Evolutionary conservation across 805 yeast species (phyloP), one percentile per base, ranked within the genome.

Genomic region (Nadsonia fulvescens): DNA sequence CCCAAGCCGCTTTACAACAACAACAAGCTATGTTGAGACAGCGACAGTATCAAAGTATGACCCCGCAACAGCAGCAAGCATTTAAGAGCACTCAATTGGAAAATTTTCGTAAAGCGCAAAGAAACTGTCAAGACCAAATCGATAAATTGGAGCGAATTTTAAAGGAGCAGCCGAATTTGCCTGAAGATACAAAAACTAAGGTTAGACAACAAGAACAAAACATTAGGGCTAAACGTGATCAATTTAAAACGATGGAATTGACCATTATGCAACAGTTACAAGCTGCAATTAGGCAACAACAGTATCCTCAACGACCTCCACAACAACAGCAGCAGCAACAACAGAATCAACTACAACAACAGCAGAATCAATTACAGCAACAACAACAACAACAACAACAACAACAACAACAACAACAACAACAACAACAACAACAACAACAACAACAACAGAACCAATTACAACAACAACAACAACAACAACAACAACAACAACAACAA

Each of bases 21-120:
- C 32, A 25, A 15, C 33, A 7, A 12, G 19, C 18, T 13, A 8
- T 22, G 16, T 22, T 16, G 11, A 26, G 27, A 10, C 35, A 28
- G 18, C 23, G 15, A 12, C 31, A 27, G 20, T 26, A 29, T 20
- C 29, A 27, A 15, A 35, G 23, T 22, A 29, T 36, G 35, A 28
- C 31, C 14, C 37, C 40, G 8, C 38, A 37, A 24, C 37, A 36
- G 23, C 40, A 36, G 25, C 36, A 29, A 24, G 32, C 22, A 21
- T 30, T 17, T 18, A 20, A 37, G 12, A 18, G 28, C n/a, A 32
- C 13, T 11, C 40, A 36, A 26, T 25, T 36, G 6, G 37, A 37
- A 22, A 35, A 33, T 30, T 29, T 35, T 18, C 25, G 37, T 11
- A 24, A 26, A 9, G 26, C 18, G 9, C 40, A 32, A 26, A 28